phyloP scores from a whole-genome alignment of 257 asterid genomes.

The Ligustrum vulgare region DNA sequence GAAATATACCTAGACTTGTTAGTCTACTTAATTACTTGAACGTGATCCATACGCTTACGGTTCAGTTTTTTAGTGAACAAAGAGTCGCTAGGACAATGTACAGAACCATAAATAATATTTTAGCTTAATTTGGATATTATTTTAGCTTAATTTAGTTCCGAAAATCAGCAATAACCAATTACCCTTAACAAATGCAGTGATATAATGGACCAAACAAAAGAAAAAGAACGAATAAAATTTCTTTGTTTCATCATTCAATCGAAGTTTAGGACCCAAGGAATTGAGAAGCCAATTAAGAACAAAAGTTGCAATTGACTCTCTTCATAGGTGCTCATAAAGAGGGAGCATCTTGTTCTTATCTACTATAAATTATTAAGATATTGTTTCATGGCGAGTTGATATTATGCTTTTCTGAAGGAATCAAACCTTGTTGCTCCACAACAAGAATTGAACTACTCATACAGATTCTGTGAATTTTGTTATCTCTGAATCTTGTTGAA shows the following conservation, averaged over 20 bases:
- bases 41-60: too few species aligned
- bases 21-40: too few species aligned
- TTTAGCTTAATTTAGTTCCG: not conserved
- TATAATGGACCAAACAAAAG: not conserved
- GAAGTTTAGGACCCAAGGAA: not conserved
- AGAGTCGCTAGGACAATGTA: too few species aligned
- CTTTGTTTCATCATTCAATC: not conserved
- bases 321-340: slow-evolving; percentile 28
- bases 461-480: slow-evolving; percentile 34
- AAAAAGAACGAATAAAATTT: not conserved
- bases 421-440: slow-evolving; percentile 22
- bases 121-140: not conserved
- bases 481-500: slow-evolving; percentile 25
- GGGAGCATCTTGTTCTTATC: slow-evolving; percentile 60
- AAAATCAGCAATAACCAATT: not conserved
- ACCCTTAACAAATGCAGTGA: not conserved
- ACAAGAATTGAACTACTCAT: slow-evolving; percentile 21
- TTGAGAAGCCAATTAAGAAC: not conserved
- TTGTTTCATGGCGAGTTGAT: slow-evolving; percentile 21
- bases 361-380: slow-evolving; percentile 31
- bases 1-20: too few species aligned
- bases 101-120: not conserved
- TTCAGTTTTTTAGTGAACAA: too few species aligned
- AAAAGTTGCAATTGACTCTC: slow-evolving; percentile 15
- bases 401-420: slow-evolving; percentile 34